Base-by-base conservation (phyloP, 768 basidiomycete genomes). In the Cantharellus cinnabarinus region DNA sequence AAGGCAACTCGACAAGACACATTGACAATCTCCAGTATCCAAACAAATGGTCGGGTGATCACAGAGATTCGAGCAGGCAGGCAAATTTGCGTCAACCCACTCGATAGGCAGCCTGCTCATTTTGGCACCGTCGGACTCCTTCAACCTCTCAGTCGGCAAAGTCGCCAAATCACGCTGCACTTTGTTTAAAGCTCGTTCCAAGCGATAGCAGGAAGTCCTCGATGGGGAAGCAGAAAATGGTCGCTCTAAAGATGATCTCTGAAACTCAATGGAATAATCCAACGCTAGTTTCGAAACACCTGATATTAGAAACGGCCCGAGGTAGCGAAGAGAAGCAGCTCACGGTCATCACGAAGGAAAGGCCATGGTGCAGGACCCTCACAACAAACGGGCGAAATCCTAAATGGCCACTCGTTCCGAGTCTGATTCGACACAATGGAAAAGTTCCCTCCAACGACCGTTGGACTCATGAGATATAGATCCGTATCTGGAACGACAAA, bases 11-110 rank as follows among this genome's bases (percentile, higher is more conserved):
- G 68, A 62, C 14, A 64, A 62, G 4, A 70, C 68, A 53, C 69
- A 70, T 51, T 67, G 66, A 58, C 69, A 70, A 35, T 64, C 61
- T 2, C 68, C 68, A 4, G 68, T 68, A 59, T 70, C 65, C 34
- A 70, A 64, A 60, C 69, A 70, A 48, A 69, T 64, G 5, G 64
- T 61, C 5, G 69, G 69, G 52, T 65, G 66, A 54, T 64, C 59
- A 48, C 69, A 70, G 44, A 68, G 65, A 61, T 70, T 70, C 64
- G 66, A 67, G 62, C 69, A 70, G 4, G 67, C 58, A 1, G 68
- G 68, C 3, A 68, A 58, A 35, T 67, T 64, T 42, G 63, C 63
- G 40, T 66, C 34, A 5, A 62, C 61, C 69, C 69, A 70, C 10
- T 66, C 62, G 10, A 41, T 48, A n/a, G 58, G 41, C 5, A 50